Evolutionary conservation across 83 land plant genomes (phyloP).

Genomic region (Isoetes engelmannii): DNA sequence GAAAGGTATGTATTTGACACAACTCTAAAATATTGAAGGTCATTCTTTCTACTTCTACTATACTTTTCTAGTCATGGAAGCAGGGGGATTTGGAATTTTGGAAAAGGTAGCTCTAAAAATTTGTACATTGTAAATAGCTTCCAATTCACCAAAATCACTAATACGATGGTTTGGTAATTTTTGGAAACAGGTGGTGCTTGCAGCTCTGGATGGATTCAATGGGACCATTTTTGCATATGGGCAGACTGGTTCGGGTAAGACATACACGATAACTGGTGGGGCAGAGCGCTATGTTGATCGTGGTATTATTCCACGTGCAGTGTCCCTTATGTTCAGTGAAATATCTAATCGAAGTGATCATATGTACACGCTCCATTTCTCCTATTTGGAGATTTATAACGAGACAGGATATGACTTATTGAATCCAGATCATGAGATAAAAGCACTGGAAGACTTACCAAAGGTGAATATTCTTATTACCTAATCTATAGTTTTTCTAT

Average conservation of each 20-base stretch:
- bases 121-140: background rate
- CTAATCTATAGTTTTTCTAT: background rate
- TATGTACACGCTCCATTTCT: slow-evolving; percentile 28
- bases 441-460: slow-evolving; percentile 34
- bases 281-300: slow-evolving; percentile 36
- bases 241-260: slow-evolving; percentile 42
- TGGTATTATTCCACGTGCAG: slow-evolving; percentile 37
- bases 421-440: slow-evolving; percentile 39
- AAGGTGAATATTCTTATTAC: slow-evolving; percentile 18
- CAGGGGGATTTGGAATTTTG: background rate
- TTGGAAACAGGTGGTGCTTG: slow-evolving; percentile 29
- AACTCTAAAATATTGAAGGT: background rate
- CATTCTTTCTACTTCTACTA: background rate
- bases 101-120: background rate
- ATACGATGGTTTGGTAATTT: background rate
- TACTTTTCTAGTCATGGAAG: background rate
- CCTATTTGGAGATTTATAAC: slow-evolving; percentile 36
- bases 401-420: slow-evolving; percentile 37
- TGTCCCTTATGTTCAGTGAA: slow-evolving; percentile 36
- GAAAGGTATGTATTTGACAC: slow-evolving; percentile 16
- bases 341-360: slow-evolving; percentile 30
- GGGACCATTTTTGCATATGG: slow-evolving; percentile 42
- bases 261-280: slow-evolving; percentile 36
- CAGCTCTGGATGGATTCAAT: slow-evolving; percentile 40
- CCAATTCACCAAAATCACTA: background rate